Conservation (phyloP, 1,139 yeast genomes). For the Taphrina deformans region DNA sequence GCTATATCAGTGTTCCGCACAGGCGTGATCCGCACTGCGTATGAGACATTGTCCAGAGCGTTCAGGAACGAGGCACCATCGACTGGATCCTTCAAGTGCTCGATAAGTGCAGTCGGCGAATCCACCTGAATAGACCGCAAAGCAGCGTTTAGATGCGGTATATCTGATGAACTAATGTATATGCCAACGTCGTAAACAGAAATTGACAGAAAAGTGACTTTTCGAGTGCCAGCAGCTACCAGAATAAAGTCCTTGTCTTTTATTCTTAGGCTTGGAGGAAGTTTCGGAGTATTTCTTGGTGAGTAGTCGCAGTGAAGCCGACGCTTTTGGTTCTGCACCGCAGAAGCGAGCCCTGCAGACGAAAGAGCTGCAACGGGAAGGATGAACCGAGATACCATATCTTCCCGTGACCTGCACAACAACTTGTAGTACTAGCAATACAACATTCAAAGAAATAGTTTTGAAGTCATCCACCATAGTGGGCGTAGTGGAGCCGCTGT, state of each 20-base stretch:
- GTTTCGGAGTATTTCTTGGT: conserved; percentile 1
- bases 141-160: background rate
- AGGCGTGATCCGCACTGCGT: conserved; percentile 77
- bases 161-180: conserved; percentile 4
- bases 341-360: background rate
- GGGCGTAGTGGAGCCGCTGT: no score
- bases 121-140: background rate
- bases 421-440: no score
- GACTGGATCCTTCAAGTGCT: conserved; percentile 45
- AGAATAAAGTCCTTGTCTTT: background rate
- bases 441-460: no score
- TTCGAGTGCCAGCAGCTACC: conserved; percentile 22
- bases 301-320: conserved; percentile 17
- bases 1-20: conserved; percentile 84
- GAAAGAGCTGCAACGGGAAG: background rate
- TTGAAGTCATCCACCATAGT: no score
- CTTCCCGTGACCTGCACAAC: no score
- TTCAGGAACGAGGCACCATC: conserved; percentile 58
- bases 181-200: conserved; percentile 28
- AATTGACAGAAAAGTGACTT: conserved; percentile 20
- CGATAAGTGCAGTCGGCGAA: background rate
- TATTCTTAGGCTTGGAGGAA: background rate
- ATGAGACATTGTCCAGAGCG: conserved; percentile 59
- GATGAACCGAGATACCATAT: background rate
- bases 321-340: background rate